phyloP scores from a whole-genome alignment of 1,284 basidiomycete genomes.

The Leccinum subrobustum region DNA sequence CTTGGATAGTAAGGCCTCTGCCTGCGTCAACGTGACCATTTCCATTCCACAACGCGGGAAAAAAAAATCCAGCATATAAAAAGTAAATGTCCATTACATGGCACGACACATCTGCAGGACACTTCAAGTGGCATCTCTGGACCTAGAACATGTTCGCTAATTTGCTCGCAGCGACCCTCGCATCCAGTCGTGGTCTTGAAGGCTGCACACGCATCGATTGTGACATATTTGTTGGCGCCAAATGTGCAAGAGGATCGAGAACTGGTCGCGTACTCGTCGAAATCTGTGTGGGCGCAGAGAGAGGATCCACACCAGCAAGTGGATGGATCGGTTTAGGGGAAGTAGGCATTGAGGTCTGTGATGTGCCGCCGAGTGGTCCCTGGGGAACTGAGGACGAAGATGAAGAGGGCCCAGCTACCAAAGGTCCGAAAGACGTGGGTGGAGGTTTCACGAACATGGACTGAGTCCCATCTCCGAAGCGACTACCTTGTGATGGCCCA shows the following conservation, averaged over 20 bases:
- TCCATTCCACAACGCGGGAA: conserved; percentile 9
- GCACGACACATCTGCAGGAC: conserved; percentile 2
- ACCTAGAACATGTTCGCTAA: conserved; percentile 79
- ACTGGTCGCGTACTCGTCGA: conserved; percentile 27
- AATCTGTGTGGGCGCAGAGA: conserved; percentile 17
- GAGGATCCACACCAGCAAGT: conserved; percentile 20
- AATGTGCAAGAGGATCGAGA: conserved; percentile 64
- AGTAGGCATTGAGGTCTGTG: conserved; percentile 8
- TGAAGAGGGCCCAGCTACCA: conserved; percentile 30
- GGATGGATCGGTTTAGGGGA: conserved; percentile 15
- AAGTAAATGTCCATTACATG: conserved; percentile 5
- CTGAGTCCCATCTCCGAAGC: conserved; percentile 67
- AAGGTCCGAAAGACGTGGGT: conserved; percentile 35
- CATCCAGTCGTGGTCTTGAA: conserved; percentile 67
- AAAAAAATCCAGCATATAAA: conserved; percentile 26
- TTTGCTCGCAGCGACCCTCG: conserved; percentile 82
- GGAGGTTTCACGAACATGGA: conserved; percentile 68
- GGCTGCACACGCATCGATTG: conserved; percentile 67
- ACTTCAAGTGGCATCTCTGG: not conserved
- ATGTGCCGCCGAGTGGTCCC: conserved; percentile 27
- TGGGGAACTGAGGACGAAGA: conserved; percentile 32
- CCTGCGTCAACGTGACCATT: conserved; percentile 1
- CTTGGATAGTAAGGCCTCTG: not conserved
- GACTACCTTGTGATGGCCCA: conserved; percentile 58
- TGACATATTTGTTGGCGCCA: conserved; percentile 54